These are phyloP conservation scores for Mollisiaceae sp. DNA, from an alignment of 2,329 filamentous ascomycete genomes.

Conservation along the genomic window DNA sequence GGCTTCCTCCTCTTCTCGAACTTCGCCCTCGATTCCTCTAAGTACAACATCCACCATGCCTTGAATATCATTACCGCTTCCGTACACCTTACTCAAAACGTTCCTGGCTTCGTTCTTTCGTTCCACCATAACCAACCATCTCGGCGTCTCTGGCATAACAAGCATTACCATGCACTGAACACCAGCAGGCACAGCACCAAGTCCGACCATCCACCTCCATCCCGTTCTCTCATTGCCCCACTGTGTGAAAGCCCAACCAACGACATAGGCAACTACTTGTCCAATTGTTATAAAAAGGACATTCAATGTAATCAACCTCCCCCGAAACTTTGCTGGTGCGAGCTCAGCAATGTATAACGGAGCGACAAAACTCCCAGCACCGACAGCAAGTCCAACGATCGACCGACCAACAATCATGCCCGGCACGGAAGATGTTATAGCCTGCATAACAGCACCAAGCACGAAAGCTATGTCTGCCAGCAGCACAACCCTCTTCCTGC, in stretches of 20 bases:
- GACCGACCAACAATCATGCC: conserved; percentile 71
- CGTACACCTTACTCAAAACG: conserved; percentile 71
- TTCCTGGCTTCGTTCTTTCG: conserved; percentile 63
- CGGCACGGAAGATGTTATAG: conserved; percentile 59
- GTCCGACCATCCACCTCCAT: conserved; percentile 91
- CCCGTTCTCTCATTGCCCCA: conserved; percentile 58
- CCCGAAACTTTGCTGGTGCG: conserved; percentile 75
- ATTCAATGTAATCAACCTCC: conserved; percentile 80
- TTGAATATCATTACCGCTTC: conserved; percentile 49
- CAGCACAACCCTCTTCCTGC: conserved; percentile 67
- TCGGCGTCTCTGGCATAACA: conserved; percentile 84
- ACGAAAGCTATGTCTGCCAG: conserved; percentile 71
- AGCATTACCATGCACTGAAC: conserved; percentile 72
- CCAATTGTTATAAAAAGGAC: conserved; percentile 85
- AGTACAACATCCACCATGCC: conserved; percentile 64
- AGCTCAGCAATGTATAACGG: conserved; percentile 90
- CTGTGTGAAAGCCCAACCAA: conserved; percentile 77
- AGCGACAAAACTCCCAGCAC: conserved; percentile 79
- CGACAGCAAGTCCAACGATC: conserved; percentile 74
- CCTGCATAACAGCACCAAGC: conserved; percentile 69
- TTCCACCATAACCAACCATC: conserved; percentile 80
- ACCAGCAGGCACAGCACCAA: conserved; percentile 78
- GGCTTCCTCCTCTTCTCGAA: conserved; percentile 69
- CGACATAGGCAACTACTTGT: conserved; percentile 85
- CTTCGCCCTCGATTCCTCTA: conserved; percentile 73